Percentiles rank a stretch among this genome's conserved stretches.
These are phyloP conservation scores for Porcisia hertigi DNA, from an alignment of 208 protist species.

Conservation along the genomic window DNA sequence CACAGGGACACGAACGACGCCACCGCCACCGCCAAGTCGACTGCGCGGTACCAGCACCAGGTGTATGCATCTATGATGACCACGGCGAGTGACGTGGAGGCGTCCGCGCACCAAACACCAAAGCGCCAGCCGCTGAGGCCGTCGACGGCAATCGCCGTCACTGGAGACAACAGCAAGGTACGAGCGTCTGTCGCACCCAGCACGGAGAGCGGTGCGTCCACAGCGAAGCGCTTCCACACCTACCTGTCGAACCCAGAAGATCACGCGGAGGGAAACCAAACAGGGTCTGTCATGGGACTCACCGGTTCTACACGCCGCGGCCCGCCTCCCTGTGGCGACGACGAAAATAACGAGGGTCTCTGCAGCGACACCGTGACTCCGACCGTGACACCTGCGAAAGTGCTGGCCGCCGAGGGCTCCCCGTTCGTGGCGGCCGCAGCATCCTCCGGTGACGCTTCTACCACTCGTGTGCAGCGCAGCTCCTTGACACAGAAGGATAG, in stretches of 20 bases:
- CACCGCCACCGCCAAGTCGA: conserved; percentile 1
- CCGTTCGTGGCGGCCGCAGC: conserved; percentile 24
- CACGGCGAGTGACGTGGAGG: neutral
- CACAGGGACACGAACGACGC: neutral
- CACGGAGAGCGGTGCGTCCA: conserved; percentile 5
- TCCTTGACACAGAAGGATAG: conserved; percentile 21
- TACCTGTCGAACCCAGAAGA: conserved; percentile 29
- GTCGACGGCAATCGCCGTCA: neutral
- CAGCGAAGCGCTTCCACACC: conserved; percentile 21
- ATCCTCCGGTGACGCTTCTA: neutral
- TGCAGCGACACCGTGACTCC: conserved; percentile 14
- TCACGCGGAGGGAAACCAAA: conserved; percentile 27
- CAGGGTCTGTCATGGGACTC: conserved; percentile 27
- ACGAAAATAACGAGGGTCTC: conserved; percentile 3
- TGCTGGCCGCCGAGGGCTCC: conserved; percentile 32
- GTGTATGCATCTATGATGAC: neutral
- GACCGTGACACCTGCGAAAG: conserved; percentile 29
- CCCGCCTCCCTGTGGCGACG: conserved; percentile 4
- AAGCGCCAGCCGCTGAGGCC: conserved; percentile 8
- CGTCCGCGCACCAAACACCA: conserved; percentile 19
- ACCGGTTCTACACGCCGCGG: conserved; percentile 26
- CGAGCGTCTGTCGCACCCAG: neutral
- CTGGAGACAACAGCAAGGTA: neutral
- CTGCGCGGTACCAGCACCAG: neutral
- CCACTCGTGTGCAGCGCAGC: neutral